phyloP scores from a whole-genome alignment of 805 yeast species.

The Yueomyces sp. region DNA sequence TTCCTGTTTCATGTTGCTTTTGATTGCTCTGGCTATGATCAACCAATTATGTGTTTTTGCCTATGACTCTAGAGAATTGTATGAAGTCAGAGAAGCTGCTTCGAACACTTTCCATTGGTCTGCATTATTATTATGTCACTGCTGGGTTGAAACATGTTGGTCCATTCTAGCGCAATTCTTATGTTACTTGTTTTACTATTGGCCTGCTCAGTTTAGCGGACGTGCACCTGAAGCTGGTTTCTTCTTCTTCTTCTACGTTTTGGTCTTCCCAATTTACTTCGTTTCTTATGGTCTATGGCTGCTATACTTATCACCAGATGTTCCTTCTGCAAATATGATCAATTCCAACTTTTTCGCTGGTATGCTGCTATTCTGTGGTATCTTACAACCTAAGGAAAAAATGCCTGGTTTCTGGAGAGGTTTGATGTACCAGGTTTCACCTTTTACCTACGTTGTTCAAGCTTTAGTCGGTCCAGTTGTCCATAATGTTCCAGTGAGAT shows the following conservation, averaged over 20 bases:
- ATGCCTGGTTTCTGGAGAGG: slow-evolving; percentile 37
- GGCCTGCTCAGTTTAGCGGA: slow-evolving; percentile 32
- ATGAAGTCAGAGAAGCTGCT: slow-evolving; percentile 63
- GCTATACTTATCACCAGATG: slow-evolving; percentile 31
- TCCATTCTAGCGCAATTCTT: slow-evolving; percentile 31
- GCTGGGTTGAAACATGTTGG: slow-evolving; percentile 35
- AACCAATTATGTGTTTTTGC: slow-evolving; percentile 55
- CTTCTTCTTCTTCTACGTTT: slow-evolving; percentile 34
- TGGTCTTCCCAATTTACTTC: slow-evolving; percentile 38
- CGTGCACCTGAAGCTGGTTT: slow-evolving; percentile 38
- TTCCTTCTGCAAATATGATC: slow-evolving; percentile 30
- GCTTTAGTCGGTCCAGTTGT: slow-evolving; percentile 29
- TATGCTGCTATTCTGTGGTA: slow-evolving; percentile 42
- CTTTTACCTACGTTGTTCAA: slow-evolving; percentile 36
- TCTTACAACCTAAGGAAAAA: slow-evolving; percentile 30
- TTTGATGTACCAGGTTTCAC: slow-evolving; percentile 32
- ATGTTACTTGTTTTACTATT: slow-evolving; percentile 34
- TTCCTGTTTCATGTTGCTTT: slow-evolving; percentile 41
- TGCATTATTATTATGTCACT: slow-evolving; percentile 35
- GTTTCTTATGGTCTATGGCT: slow-evolving; percentile 42
- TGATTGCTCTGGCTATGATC: slow-evolving; percentile 38
- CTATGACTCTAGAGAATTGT: slow-evolving; percentile 45
- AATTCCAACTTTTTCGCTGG: slow-evolving; percentile 36
- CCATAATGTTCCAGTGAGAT: slow-evolving; percentile 26
- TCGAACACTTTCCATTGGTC: slow-evolving; percentile 60